Evolutionary conservation across 2,329 filamentous ascomycete genomes (phyloP).

Genomic region (Botrytis pseudocinerea): DNA sequence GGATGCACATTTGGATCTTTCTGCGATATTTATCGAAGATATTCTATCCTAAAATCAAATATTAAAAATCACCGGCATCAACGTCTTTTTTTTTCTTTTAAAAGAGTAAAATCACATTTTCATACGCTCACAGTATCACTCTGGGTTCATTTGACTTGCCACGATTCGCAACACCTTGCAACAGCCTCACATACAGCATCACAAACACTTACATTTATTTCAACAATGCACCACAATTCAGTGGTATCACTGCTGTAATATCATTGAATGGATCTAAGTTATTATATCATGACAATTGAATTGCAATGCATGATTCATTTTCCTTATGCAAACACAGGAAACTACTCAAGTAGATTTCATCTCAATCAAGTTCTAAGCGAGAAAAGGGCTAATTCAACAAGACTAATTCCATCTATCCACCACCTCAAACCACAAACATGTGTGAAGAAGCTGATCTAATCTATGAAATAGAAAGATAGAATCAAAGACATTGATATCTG

Average conservation of each 20-base stretch:
- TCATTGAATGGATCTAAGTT: not conserved
- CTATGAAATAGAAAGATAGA: not conserved
- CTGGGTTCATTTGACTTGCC: not conserved
- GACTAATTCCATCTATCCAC: not conserved
- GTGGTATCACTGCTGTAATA: not conserved
- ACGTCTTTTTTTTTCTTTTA: accelerated
- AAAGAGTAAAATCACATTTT: not conserved
- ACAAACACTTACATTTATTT: not conserved
- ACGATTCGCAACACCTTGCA: not conserved
- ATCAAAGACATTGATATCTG: not conserved
- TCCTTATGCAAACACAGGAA: not conserved
- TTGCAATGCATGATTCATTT: not conserved
- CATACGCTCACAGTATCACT: not conserved
- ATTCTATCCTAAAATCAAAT: not conserved
- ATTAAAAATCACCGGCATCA: not conserved
- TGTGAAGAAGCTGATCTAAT: not conserved
- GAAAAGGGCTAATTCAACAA: not conserved
- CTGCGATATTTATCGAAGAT: not conserved
- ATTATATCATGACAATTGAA: no score
- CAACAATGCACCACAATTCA: not conserved
- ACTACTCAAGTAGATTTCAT: not conserved
- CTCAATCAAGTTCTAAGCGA: not conserved
- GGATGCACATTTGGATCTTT: not conserved
- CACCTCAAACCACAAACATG: not conserved
- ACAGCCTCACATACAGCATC: not conserved